Base-by-base conservation (phyloP, 2,329 filamentous ascomycete species). In the Diplodia intermedia region DNA sequence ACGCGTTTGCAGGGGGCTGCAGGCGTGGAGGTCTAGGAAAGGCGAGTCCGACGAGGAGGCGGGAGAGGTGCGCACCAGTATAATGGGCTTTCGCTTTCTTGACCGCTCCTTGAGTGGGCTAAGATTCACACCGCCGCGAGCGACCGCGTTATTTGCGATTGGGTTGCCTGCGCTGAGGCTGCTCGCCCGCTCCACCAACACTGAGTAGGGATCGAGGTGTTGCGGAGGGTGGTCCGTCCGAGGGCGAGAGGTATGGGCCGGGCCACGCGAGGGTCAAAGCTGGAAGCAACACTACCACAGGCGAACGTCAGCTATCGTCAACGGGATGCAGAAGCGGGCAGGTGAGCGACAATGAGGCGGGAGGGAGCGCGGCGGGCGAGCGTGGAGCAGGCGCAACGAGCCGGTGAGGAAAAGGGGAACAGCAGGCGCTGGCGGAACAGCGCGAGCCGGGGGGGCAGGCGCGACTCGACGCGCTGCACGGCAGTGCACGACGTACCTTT, bases 321-420 rank as follows among this genome's bases (percentile, higher is more conserved):
- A 54, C 47, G 53, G 40, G 6, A 33, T 11, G 23, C 47, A 15
- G 53, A 23, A 20, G 53, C 56, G 50, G 49, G 49, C 52, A 43
- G 50, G 38, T 47, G 52, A n/a, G 57, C 56, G 18, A 47, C 43
- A 63, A 38, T 62, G 56, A 56, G 36, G 66, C 20, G n/a, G 43
- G 23, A 38, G 29, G 14, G 50, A 49, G 66, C 31, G 56, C 53
- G 50, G 49, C 49, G 47, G 49, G 57, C n/a, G 70, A 70, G 73
- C 73, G 67, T 73, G 74, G 74, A 72, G 73, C 75, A 74, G 74
- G 53, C 71, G 53, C 71, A 72, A 66, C 69, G 68, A 23, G 62
- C 26, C 63, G 56, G 68, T 47, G 60, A 70, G 63, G 75, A 77
- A 78, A 73, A 77, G 75, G 74, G 76, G 77, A 78, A 70, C 72